A percentile compares a stretch with the other conserved stretches of the same genome.
Conservation (phyloP, 108 stramenopile genomes). For the Epipyxis sp. region DNA sequence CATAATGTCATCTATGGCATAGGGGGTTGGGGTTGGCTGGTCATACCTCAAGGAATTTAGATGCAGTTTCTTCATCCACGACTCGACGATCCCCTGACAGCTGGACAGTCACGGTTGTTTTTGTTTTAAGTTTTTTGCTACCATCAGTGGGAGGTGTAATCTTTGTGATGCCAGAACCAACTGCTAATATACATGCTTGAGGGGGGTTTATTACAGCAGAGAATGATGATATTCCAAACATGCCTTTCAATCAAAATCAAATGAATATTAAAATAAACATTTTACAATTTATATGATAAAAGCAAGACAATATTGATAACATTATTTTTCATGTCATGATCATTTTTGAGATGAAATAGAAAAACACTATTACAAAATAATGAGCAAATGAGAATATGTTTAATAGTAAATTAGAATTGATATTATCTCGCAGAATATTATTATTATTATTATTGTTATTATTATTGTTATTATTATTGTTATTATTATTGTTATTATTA, state of each 20-base stretch:
- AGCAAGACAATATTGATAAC: no score
- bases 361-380: no score
- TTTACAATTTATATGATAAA: conserved; percentile 17
- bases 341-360: no score
- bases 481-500: no score
- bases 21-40: conserved; percentile 76
- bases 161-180: conserved; percentile 80
- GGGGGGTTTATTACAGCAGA: conserved; percentile 98
- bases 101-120: conserved; percentile 84
- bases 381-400: no score
- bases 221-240: conserved; percentile 97
- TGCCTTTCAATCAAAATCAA: no score
- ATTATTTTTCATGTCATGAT: no score
- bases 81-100: conserved; percentile 94
- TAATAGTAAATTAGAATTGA: no score
- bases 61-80: conserved; percentile 90
- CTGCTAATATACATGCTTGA: conserved; percentile 93
- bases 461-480: no score
- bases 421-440: no score
- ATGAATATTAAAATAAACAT: conserved; percentile 6
- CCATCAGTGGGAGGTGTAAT: conserved; percentile 64
- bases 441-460: no score
- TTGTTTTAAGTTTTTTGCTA: conserved; percentile 44
- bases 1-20: no score
- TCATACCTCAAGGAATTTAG: conserved; percentile 84